Conservation (phyloP, 2,329 filamentous ascomycete species). For the Fusarium sp. region DNA sequence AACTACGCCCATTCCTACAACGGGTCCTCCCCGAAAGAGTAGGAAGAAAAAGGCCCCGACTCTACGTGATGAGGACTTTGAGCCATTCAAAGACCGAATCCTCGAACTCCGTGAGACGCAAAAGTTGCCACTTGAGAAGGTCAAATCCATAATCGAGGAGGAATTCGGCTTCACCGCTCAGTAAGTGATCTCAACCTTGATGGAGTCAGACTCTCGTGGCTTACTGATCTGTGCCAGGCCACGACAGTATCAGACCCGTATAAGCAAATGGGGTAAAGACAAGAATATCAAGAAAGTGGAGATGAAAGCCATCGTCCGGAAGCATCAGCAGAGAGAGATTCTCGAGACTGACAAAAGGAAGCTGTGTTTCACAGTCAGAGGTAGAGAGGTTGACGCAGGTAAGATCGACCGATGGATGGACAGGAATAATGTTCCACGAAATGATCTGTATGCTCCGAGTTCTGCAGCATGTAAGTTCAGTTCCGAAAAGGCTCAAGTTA, state of each 20-base stretch:
- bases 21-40: not conserved
- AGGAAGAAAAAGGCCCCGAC: slow-evolving; percentile 3
- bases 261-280: not conserved
- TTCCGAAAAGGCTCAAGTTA: fast-evolving
- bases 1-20: not conserved
- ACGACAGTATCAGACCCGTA: not conserved
- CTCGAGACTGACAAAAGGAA: not conserved
- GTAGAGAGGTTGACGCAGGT: not conserved
- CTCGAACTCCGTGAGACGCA: not conserved
- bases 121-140: fast-evolving
- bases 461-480: not conserved
- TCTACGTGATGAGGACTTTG: not conserved
- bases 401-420: slow-evolving; percentile 4
- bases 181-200: not conserved
- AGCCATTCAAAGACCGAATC: not conserved
- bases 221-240: not conserved
- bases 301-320: not conserved
- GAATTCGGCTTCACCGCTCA: not conserved
- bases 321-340: not conserved
- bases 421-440: not conserved
- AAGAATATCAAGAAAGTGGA: not conserved
- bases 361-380: not conserved
- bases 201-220: not conserved
- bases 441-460: not conserved
- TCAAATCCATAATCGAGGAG: not conserved